phyloP scores from a whole-genome alignment of 139 green algal genomes.

The Raphidocelis subcapitata region DNA sequence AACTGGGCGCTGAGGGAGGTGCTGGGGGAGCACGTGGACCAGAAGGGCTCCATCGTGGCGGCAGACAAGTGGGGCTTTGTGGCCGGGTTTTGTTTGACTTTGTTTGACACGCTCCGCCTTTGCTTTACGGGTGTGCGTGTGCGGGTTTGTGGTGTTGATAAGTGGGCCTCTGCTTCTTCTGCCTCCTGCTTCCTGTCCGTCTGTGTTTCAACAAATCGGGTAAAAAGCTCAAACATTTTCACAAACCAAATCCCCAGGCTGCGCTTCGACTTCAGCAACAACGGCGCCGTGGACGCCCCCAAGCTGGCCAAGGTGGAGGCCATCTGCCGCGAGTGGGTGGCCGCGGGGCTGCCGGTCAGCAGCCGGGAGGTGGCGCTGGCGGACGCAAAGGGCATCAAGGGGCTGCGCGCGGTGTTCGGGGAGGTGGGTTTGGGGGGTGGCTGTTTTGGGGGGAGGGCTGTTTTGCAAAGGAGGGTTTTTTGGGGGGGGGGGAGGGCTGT shows the following conservation, averaged over 20 bases:
- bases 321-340: constrained; percentile 59
- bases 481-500: too few species aligned
- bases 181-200: too few species aligned
- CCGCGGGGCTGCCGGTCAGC: constrained; percentile 61
- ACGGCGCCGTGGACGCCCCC: constrained; percentile 50
- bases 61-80: constrained; percentile 76
- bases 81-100: too few species aligned
- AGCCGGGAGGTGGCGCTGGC: constrained; percentile 81
- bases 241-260: too few species aligned
- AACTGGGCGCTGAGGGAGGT: constrained; percentile 89
- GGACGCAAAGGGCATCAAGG: constrained; percentile 82
- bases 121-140: too few species aligned
- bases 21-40: constrained; percentile 91
- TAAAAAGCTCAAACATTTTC: too few species aligned
- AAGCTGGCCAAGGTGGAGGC: constrained; percentile 57
- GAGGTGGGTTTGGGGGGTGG: constrained; percentile 55
- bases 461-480: background rate
- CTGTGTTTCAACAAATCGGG: too few species aligned
- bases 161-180: too few species aligned
- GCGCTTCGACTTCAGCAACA: constrained; percentile 98
- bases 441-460: background rate
- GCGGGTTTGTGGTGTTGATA: too few species aligned
- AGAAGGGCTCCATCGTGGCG: constrained; percentile 96
- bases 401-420: constrained; percentile 94
- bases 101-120: too few species aligned